Evolutionary conservation across 345 rosid species (phyloP).

Genomic region (Heritiera littoralis): DNA sequence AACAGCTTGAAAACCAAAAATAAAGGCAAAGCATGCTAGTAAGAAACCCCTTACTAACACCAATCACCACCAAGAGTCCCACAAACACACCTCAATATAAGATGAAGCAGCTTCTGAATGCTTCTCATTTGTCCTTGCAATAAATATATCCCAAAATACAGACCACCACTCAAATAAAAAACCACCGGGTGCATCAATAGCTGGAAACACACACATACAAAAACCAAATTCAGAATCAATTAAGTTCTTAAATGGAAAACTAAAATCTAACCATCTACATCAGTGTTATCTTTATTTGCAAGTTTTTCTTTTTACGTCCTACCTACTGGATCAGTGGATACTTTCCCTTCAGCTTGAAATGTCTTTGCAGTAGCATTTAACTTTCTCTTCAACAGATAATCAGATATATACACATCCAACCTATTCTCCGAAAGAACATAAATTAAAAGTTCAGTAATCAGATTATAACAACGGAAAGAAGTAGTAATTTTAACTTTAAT

Average conservation of each 20-base stretch:
- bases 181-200: constrained; percentile 70
- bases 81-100: constrained; percentile 48
- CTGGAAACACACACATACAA: constrained; percentile 32
- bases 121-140: constrained; percentile 57
- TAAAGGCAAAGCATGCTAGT: not conserved
- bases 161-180: constrained; percentile 85
- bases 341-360: constrained; percentile 65
- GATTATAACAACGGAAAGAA: not conserved
- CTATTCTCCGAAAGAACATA: constrained; percentile 29
- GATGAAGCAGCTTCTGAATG: constrained; percentile 62
- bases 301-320: constrained; percentile 21
- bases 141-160: constrained; percentile 74
- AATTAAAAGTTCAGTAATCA: not conserved
- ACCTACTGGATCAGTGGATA: constrained; percentile 64
- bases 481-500: not conserved
- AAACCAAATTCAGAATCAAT: constrained; percentile 11
- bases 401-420: constrained; percentile 70
- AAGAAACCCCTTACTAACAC: not conserved
- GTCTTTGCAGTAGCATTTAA: constrained; percentile 58
- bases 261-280: not conserved
- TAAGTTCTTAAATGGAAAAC: constrained; percentile 11
- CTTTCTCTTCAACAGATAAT: constrained; percentile 66
- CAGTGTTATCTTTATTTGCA: not conserved
- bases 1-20: not conserved
- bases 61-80: not conserved